Evolutionary conservation across 176 grass and related monocot genomes (phyloP).

Genomic region (Oryza coarctata): DNA sequence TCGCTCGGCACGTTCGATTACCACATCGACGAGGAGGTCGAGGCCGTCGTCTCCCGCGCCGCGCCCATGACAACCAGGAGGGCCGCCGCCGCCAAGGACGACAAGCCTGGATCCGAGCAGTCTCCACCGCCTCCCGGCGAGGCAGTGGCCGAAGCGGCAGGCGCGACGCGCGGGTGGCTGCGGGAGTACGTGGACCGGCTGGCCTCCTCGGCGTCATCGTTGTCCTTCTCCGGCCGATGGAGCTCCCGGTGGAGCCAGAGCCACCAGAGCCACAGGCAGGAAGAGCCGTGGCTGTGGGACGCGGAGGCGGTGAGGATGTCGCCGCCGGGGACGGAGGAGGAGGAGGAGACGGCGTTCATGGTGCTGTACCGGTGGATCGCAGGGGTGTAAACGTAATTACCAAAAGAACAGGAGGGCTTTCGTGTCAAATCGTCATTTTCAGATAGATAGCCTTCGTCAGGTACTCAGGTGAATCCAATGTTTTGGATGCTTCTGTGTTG

Average conservation of each 20-base stretch:
- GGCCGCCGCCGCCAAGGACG: conserved; percentile 20
- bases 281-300: conserved; percentile 72
- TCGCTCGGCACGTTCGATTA: conserved; percentile 88
- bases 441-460: background rate
- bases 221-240: conserved; percentile 60
- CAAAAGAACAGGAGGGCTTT: background rate
- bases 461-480: conserved; percentile 28
- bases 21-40: conserved; percentile 84
- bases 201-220: conserved; percentile 49
- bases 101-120: conserved; percentile 1
- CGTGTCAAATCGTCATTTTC: background rate
- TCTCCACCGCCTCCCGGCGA: conserved; percentile 43
- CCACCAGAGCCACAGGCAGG: conserved; percentile 21
- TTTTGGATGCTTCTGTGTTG: conserved; percentile 36
- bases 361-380: conserved; percentile 76
- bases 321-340: conserved; percentile 40
- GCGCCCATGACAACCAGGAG: conserved; percentile 15
- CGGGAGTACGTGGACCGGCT: conserved; percentile 78
- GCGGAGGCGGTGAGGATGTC: conserved; percentile 40
- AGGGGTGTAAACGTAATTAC: conserved; percentile 48
- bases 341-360: conserved; percentile 60
- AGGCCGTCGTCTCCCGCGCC: conserved; percentile 65
- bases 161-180: conserved; percentile 60
- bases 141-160: conserved; percentile 59
- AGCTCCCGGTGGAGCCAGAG: conserved; percentile 56